Evolutionary conservation across 192 early-diverging fungal species (phyloP), one percentile per base, ranked within the genome.

Genomic region (Gaertneriomyces semiglobifer): DNA sequence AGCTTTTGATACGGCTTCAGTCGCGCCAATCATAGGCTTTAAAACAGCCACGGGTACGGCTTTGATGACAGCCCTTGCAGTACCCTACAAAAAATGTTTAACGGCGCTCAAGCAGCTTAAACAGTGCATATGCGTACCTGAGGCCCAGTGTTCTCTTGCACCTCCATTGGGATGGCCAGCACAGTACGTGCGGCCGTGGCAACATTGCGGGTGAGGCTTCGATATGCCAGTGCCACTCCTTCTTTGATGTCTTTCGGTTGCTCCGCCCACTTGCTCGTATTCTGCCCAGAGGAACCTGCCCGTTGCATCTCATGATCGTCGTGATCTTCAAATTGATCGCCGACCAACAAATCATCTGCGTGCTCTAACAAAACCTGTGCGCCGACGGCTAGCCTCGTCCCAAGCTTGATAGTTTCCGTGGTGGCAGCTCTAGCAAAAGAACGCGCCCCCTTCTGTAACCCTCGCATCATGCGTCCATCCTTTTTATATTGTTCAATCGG

Each of bases 21-120:
- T 89, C 0, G 91, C 88, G 0, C 96, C 94, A 74, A 98, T 96
- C 88, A 96, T 92, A 0, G 96, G 96, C 73, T 90, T 91, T 25
- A 98, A 78, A 40, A 95, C 88, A 0, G 96, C 93, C 14, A 93
- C 88, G 0, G 96, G 96, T 33, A 98, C 87, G 3, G 90, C 91
- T 18, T 81, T 72, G 33, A 89, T 86, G 9, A 91, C 89, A 0
- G 91, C 85, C 7, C 77, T 77, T 4, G 69, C 73, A 14, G 71
- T 58, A 6, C 73, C 64, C 73, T 77, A 52, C 44, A 7, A 60
- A 12, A n/a, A 4, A 59, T 46, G 8, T 14, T 25, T 70, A 5
- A 47, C 16, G 38, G 14, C 52, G 62, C 58, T 19, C n/a, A n/a
- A 46, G 39, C 14, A 12, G 16, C 4, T 3, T 33, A 55, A 20